Conservation (phyloP, 2,329 filamentous ascomycete genomes). For the Alternaria angustiovoidea region DNA sequence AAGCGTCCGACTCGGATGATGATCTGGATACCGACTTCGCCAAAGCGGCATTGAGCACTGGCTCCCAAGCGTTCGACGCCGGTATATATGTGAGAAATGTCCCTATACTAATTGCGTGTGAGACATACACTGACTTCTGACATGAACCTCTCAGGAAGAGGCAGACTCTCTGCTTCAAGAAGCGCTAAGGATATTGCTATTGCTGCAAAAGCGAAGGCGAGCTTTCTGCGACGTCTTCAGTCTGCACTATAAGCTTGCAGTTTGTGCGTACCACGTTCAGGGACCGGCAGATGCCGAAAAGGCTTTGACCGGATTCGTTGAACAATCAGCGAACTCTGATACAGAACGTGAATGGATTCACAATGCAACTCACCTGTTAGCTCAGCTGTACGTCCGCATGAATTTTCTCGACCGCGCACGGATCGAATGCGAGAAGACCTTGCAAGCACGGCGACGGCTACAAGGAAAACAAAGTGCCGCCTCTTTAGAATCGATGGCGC, state of each 20-base stretch:
- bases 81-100: conserved; percentile 19
- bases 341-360: conserved; percentile 23
- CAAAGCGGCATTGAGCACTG: conserved; percentile 35
- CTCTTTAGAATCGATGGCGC: conserved; percentile 37
- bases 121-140: too few relatives aligned
- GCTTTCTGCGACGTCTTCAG: conserved; percentile 33
- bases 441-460: conserved; percentile 34
- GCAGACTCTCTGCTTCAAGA: conserved; percentile 38
- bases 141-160: conserved; percentile 11
- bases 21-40: conserved; percentile 37
- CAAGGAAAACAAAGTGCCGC: conserved; percentile 35
- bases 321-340: conserved; percentile 24
- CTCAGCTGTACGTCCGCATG: conserved; percentile 32
- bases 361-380: conserved; percentile 36
- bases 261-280: conserved; percentile 37
- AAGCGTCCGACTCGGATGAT: conserved; percentile 29
- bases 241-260: conserved; percentile 38
- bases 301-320: conserved; percentile 28
- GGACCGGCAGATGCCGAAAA: conserved; percentile 27
- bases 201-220: conserved; percentile 26
- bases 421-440: conserved; percentile 35
- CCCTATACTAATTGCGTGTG: too few relatives aligned
- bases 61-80: conserved; percentile 31
- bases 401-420: conserved; percentile 32
- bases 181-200: conserved; percentile 33